Conservation (phyloP, 345 rosid genomes). For the Isatis tinctoria region DNA sequence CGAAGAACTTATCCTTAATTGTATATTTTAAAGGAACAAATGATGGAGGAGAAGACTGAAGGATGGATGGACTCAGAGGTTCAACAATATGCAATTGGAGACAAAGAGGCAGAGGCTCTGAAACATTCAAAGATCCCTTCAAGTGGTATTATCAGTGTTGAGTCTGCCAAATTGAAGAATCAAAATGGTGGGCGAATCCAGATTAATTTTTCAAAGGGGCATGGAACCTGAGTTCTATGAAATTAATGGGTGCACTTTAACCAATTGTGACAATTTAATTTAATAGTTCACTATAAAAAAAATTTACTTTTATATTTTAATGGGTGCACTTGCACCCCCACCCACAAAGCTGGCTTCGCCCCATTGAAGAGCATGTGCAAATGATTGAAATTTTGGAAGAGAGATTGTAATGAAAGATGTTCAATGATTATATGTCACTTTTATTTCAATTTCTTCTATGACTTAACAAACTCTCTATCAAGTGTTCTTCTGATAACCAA, state of each 20-base stretch:
- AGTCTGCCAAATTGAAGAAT: constrained; percentile 28
- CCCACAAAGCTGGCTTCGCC: too few species aligned
- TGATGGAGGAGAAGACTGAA: constrained; percentile 48
- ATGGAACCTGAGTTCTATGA: too few species aligned
- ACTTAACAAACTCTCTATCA: constrained; percentile 9
- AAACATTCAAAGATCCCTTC: constrained; percentile 48
- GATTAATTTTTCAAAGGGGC: too few species aligned
- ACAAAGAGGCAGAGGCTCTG: constrained; percentile 62
- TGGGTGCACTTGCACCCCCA: too few species aligned
- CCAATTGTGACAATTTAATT: too few species aligned
- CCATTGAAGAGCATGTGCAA: constrained; percentile 27
- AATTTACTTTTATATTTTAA: too few species aligned
- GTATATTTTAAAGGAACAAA: constrained; percentile 45
- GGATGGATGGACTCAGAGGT: constrained; percentile 51
- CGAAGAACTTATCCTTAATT: constrained; percentile 45
- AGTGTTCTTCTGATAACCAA: neutral
- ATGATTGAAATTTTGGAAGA: constrained; percentile 19
- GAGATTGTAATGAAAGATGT: constrained; percentile 7
- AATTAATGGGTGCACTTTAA: too few species aligned
- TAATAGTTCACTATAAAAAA: too few species aligned
- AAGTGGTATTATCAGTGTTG: constrained; percentile 58
- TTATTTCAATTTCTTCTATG: constrained; percentile 1
- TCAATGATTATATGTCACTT: constrained; percentile 25
- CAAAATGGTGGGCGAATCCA: too few species aligned
- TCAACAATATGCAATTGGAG: constrained; percentile 60